Evolutionary conservation across 2,329 filamentous ascomycete species (phyloP).

Genomic region (Apiospora saccharicola): DNA sequence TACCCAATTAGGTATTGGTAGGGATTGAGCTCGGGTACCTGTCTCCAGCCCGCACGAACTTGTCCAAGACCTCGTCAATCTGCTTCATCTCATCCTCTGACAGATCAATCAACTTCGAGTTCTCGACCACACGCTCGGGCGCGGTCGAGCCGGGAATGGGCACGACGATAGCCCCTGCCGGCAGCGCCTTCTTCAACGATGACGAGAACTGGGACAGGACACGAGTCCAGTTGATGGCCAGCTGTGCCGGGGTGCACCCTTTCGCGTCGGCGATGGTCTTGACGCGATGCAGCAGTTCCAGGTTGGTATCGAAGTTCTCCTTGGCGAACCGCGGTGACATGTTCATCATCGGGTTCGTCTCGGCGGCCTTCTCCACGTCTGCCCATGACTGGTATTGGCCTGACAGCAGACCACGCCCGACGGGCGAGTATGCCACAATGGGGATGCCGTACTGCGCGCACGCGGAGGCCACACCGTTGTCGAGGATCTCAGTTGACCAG

Average conservation of each 20-base stretch:
- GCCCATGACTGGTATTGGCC: slow-evolving; percentile 50
- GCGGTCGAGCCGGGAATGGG: slow-evolving; percentile 5
- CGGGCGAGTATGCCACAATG: slow-evolving; percentile 26
- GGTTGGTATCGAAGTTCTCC: slow-evolving; percentile 17
- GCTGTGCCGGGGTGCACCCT: slow-evolving; percentile 11
- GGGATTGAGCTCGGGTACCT: slow-evolving; percentile 9
- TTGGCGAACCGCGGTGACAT: slow-evolving; percentile 18
- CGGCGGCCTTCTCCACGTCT: slow-evolving; percentile 13
- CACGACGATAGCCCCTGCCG: neutral
- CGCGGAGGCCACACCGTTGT: slow-evolving; percentile 57
- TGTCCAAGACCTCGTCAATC: slow-evolving; percentile 2
- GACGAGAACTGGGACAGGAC: neutral
- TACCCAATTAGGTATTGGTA: neutral
- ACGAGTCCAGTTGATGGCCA: slow-evolving; percentile 16
- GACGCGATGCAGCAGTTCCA: neutral
- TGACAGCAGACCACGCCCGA: slow-evolving; percentile 56
- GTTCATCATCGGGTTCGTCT: neutral
- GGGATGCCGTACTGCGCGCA: slow-evolving; percentile 56
- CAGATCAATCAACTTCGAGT: neutral
- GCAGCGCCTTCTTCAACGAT: neutral
- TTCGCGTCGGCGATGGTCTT: neutral
- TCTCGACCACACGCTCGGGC: neutral
- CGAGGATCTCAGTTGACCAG: slow-evolving; percentile 53
- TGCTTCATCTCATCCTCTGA: slow-evolving; percentile 5
- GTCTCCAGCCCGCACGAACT: neutral